Evolutionary conservation across 164 flowering plant species (phyloP).

Genomic region (Umbellularia californica): DNA sequence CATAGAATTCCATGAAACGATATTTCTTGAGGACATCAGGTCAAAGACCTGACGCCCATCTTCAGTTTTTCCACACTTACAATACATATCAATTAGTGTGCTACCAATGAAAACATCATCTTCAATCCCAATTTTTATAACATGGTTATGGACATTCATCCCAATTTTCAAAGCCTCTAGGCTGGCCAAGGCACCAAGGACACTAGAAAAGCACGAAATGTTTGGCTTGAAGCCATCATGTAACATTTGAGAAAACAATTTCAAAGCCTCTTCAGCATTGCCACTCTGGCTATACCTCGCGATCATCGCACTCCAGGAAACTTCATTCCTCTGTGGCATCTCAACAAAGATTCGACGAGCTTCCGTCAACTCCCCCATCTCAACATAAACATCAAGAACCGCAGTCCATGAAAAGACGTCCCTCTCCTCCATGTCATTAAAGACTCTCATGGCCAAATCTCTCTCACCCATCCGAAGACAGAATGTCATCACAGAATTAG

Average conservation of each 20-base stretch:
- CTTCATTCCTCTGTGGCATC: constrained; percentile 23
- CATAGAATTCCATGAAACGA: constrained; percentile 62
- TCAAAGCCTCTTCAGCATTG: constrained; percentile 21
- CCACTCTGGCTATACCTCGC: constrained; percentile 27
- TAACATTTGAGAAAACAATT: constrained; percentile 17
- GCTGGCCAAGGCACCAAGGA: constrained; percentile 21
- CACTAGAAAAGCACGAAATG: constrained; percentile 23
- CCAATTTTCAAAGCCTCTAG: constrained; percentile 17
- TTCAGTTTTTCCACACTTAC: constrained; percentile 43
- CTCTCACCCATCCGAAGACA: constrained; percentile 40
- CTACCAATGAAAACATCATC: constrained; percentile 36
- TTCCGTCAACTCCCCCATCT: constrained; percentile 19
- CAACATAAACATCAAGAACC: constrained; percentile 22
- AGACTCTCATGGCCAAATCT: constrained; percentile 40
- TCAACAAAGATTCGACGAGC: constrained; percentile 23
- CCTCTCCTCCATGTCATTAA: constrained; percentile 38
- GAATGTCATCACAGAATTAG: constrained; percentile 48
- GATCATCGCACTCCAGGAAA: constrained; percentile 30
- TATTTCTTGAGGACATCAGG: constrained; percentile 31
- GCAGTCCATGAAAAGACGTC: constrained; percentile 29
- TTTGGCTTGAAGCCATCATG: constrained; percentile 21
- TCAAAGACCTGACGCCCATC: constrained; percentile 46
- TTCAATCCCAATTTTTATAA: constrained; percentile 38
- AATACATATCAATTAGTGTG: constrained; percentile 54
- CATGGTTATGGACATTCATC: constrained; percentile 22